Conservation (phyloP, 495 filamentous ascomycete species). For the Aspergillus biplanus region DNA sequence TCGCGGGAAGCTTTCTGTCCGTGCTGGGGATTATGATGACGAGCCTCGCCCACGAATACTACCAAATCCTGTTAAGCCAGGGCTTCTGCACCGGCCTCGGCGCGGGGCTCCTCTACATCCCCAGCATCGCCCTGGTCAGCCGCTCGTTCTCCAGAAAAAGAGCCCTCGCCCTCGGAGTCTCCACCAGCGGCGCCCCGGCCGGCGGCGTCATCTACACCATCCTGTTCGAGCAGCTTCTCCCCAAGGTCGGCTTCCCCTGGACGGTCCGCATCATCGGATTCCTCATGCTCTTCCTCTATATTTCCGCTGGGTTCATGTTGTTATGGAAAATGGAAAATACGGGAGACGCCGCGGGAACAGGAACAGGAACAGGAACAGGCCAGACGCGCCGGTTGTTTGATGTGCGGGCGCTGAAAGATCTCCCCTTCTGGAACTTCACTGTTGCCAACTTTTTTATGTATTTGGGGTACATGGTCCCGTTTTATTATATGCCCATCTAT, state of each 20-base stretch:
- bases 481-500: conserved; percentile 65
- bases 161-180: conserved; percentile 50
- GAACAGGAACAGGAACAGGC: background rate
- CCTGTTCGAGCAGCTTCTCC: conserved; percentile 50
- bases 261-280: conserved; percentile 54
- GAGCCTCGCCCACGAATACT: conserved; percentile 36
- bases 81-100: conserved; percentile 42
- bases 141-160: conserved; percentile 39
- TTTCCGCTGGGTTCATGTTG: conserved; percentile 43
- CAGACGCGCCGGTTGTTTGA: conserved; percentile 25
- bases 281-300: conserved; percentile 47
- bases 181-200: conserved; percentile 40
- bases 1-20: conserved; percentile 27
- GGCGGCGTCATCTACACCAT: conserved; percentile 60
- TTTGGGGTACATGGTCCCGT: conserved; percentile 64
- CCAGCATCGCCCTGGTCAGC: conserved; percentile 43
- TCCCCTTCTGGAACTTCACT: conserved; percentile 34
- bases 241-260: conserved; percentile 53
- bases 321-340: conserved; percentile 7
- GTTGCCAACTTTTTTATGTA: conserved; percentile 48
- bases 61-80: conserved; percentile 40
- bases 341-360: background rate
- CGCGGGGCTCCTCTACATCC: conserved; percentile 43
- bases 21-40: conserved; percentile 52
- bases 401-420: conserved; percentile 33